Conservation (phyloP, 2,329 filamentous ascomycete species). For the Penicillium nordicum region DNA sequence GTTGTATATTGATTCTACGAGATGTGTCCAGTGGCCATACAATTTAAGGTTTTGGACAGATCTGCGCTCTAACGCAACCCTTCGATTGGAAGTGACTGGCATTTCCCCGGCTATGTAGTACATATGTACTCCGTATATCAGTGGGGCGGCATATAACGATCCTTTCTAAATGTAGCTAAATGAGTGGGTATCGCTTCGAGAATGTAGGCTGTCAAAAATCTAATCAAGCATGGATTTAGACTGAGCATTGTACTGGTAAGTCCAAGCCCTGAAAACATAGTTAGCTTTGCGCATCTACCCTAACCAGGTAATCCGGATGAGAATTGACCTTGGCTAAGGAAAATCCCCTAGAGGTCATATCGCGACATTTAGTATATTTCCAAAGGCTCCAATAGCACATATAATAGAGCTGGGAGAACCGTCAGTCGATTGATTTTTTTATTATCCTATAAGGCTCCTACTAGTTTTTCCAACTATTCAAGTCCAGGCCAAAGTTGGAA, state of each 20-base stretch:
- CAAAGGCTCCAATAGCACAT: not conserved
- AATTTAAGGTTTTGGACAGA: no score
- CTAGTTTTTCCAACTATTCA: not conserved
- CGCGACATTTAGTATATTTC: not conserved
- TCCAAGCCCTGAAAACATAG: not conserved
- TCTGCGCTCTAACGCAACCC: no score
- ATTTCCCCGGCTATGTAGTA: no score
- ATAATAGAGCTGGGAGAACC: not conserved
- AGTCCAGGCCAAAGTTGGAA: not conserved
- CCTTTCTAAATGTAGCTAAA: not conserved
- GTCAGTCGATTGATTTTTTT: not conserved
- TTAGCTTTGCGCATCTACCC: not conserved
- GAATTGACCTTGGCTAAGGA: not conserved
- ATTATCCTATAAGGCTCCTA: not conserved
- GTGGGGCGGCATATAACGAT: not conserved
- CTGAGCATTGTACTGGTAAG: not conserved
- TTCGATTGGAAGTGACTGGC: no score
- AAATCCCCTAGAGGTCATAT: not conserved
- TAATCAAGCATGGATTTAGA: not conserved
- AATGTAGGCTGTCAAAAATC: not conserved
- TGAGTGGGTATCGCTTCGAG: not conserved
- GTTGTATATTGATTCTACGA: no score
- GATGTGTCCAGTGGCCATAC: no score
- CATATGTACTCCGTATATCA: not conserved
- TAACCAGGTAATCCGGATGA: not conserved